phyloP scores from a whole-genome alignment of 2,329 filamentous ascomycete species.

The Calonectria naviculata region DNA sequence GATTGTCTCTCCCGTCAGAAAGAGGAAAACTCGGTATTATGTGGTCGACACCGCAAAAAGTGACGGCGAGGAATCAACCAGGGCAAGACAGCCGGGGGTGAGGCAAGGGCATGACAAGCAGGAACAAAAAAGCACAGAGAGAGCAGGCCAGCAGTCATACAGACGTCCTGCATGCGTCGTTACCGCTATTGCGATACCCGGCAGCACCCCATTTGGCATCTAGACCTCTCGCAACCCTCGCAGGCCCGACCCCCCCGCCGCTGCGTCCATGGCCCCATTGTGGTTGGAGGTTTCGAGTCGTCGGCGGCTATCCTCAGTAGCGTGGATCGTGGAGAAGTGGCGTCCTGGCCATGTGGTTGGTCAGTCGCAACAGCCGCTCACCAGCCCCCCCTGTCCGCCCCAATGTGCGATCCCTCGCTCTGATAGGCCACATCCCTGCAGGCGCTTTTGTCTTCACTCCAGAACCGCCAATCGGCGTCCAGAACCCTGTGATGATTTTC shows the following conservation, averaged over 20 bases:
- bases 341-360: slow-evolving; percentile 32
- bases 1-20: not conserved
- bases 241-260: slow-evolving; percentile 9
- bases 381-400: slow-evolving; percentile 24
- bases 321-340: slow-evolving; percentile 34
- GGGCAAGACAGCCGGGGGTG: slow-evolving; percentile 3
- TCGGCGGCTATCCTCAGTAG: slow-evolving; percentile 24
- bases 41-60: slow-evolving; percentile 18
- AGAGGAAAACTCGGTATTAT: slow-evolving; percentile 17
- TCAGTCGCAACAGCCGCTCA: slow-evolving; percentile 22
- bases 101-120: slow-evolving; percentile 19
- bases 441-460: slow-evolving; percentile 33
- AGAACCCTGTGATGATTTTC: slow-evolving; percentile 51
- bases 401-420: slow-evolving; percentile 25
- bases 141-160: slow-evolving; percentile 3
- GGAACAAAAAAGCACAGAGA: slow-evolving; percentile 3
- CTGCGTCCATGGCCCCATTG: slow-evolving; percentile 8
- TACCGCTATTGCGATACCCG: slow-evolving; percentile 18
- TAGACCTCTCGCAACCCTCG: slow-evolving; percentile 5
- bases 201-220: slow-evolving; percentile 17
- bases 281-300: slow-evolving; percentile 32
- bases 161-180: not conserved
- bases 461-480: slow-evolving; percentile 51
- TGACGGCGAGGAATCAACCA: not conserved
- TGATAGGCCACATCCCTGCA: slow-evolving; percentile 40